Conservation (phyloP, 345 rosid species). For the Gossypium ekmanianum region DNA sequence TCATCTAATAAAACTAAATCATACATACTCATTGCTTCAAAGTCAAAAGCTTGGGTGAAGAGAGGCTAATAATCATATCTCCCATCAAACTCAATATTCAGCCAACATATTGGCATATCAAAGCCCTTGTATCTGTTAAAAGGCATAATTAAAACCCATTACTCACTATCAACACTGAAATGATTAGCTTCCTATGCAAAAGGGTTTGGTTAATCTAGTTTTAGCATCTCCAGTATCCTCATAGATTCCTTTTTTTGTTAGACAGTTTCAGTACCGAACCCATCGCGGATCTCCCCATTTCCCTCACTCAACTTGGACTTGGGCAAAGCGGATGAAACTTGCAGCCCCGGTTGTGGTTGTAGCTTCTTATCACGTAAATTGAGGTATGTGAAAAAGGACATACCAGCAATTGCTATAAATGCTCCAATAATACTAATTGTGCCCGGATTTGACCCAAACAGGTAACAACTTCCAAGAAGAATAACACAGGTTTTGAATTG, state of each 20-base stretch:
- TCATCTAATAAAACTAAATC: no score
- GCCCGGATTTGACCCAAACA: constrained; percentile 66
- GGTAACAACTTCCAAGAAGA: constrained; percentile 58
- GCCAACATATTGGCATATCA: no score
- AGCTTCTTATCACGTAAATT: constrained; percentile 35
- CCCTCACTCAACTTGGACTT: constrained; percentile 52
- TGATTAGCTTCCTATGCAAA: background rate
- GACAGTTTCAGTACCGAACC: constrained; percentile 24
- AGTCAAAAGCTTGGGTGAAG: no score
- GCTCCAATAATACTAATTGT: constrained; percentile 56
- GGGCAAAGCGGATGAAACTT: constrained; percentile 24
- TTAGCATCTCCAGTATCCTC: background rate
- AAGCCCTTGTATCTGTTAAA: no score
- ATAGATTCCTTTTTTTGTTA: background rate
- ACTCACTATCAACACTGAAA: background rate
- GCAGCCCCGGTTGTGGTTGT: constrained; percentile 13
- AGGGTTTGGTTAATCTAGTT: background rate
- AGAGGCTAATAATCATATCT: no score
- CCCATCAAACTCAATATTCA: no score
- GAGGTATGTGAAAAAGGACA: constrained; percentile 60
- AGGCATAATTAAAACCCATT: no score
- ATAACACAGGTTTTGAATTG: constrained; percentile 75
- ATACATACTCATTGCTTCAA: no score
- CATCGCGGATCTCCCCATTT: constrained; percentile 32
- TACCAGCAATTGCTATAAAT: constrained; percentile 59